phyloP scores from a whole-genome alignment of 345 rosid species.

The Eutrema yunnanense region DNA sequence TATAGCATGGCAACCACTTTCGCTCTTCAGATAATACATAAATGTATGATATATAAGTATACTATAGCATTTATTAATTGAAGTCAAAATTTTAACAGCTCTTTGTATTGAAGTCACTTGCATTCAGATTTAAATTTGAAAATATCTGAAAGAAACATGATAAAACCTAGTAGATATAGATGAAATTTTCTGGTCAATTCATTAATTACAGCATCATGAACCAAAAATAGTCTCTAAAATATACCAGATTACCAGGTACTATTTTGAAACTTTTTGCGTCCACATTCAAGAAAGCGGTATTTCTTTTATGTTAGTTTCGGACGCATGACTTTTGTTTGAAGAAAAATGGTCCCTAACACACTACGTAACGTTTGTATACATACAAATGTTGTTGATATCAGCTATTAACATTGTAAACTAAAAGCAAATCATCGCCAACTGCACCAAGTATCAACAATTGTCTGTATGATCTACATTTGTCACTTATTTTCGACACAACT shows the following conservation, averaged over 20 bases:
- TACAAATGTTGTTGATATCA: neutral
- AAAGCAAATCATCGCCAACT: neutral
- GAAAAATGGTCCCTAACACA: neutral
- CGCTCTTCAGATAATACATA: neutral
- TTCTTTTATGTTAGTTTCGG: neutral
- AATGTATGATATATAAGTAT: neutral
- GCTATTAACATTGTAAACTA: neutral
- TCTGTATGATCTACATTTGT: neutral
- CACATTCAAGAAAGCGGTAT: neutral
- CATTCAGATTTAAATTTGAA: neutral
- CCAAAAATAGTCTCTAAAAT: neutral
- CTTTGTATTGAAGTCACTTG: neutral
- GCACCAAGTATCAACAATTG: neutral
- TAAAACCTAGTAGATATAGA: neutral
- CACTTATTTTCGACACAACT: neutral
- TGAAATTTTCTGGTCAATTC: neutral
- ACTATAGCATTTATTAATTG: neutral
- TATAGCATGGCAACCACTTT: constrained; percentile 8
- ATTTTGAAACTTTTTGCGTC: neutral
- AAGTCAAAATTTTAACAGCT: neutral
- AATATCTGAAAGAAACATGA: neutral
- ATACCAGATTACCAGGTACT: neutral
- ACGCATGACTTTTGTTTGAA: neutral
- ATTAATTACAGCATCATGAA: neutral
- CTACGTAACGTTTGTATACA: neutral